A percentile compares a stretch with the other conserved stretches of the same genome.
These are phyloP conservation scores for Rhizopogon sp. DNA, from an alignment of 768 basidiomycete species.

Conservation along the genomic window DNA sequence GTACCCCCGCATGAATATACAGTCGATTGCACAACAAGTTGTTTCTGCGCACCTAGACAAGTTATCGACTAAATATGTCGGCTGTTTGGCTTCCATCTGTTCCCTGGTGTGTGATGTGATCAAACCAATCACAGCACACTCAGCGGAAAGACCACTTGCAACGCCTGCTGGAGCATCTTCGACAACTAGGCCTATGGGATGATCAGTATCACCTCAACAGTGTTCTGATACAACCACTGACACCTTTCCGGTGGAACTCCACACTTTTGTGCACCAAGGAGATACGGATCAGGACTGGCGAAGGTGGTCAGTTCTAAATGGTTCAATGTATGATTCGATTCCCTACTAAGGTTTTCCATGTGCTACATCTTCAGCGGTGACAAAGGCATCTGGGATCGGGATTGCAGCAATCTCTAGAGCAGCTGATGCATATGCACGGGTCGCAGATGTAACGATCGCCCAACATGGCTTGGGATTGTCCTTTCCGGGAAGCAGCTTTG, in stretches of 20 bases:
- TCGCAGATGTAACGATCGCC: constrained; percentile 89
- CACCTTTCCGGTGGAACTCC: constrained; percentile 61
- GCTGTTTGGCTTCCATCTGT: constrained; percentile 56
- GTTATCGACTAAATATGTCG: constrained; percentile 69
- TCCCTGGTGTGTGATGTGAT: constrained; percentile 75
- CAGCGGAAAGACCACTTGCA: constrained; percentile 72
- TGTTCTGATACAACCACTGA: constrained; percentile 21
- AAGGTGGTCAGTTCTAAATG: constrained; percentile 1
- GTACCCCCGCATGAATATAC: neutral
- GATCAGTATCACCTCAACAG: constrained; percentile 14
- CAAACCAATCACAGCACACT: constrained; percentile 79
- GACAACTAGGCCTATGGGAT: constrained; percentile 64
- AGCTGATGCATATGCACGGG: constrained; percentile 64
- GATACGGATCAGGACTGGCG: constrained; percentile 80
- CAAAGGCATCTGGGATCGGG: constrained; percentile 66
- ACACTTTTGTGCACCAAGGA: constrained; percentile 74
- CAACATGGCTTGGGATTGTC: constrained; percentile 57
- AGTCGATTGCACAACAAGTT: neutral
- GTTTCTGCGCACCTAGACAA: constrained; percentile 52
- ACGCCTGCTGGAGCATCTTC: constrained; percentile 92
- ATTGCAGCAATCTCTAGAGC: constrained; percentile 66
- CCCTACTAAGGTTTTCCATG: constrained; percentile 75
- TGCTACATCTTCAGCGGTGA: constrained; percentile 78
- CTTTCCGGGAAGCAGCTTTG: constrained; percentile 22
- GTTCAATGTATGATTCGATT: neutral